Percentiles rank a stretch among this genome's conserved stretches.
These are phyloP conservation scores for Zygoascus tannicola DNA, from an alignment of 805 yeast species.

Conservation along the genomic window DNA sequence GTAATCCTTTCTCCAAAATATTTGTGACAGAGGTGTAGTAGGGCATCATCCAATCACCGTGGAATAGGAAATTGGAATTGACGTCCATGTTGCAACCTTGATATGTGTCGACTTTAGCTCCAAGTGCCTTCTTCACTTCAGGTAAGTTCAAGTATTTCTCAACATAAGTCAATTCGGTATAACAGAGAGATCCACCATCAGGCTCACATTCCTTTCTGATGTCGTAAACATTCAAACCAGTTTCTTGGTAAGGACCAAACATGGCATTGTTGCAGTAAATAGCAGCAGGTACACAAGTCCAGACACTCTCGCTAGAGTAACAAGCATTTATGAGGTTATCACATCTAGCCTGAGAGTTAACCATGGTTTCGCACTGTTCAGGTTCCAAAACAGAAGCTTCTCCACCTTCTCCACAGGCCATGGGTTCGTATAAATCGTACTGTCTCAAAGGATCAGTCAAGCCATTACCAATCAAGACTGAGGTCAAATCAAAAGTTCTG, in stretches of 20 bases:
- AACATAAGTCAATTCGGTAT: slow-evolving; percentile 66
- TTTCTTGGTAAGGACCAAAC: slow-evolving; percentile 69
- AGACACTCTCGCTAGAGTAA: slow-evolving; percentile 61
- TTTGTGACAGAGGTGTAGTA: slow-evolving; percentile 64
- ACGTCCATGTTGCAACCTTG: slow-evolving; percentile 75
- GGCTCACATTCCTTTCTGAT: slow-evolving; percentile 61
- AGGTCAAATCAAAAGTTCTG: slow-evolving; percentile 58
- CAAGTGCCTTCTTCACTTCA: slow-evolving; percentile 70
- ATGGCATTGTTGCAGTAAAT: slow-evolving; percentile 81
- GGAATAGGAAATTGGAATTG: slow-evolving; percentile 70
- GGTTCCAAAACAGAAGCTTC: slow-evolving; percentile 65
- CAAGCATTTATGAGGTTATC: slow-evolving; percentile 65
- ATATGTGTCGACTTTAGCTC: slow-evolving; percentile 79
- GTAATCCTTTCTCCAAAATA: slow-evolving; percentile 61
- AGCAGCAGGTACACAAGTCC: slow-evolving; percentile 87
- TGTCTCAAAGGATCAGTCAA: slow-evolving; percentile 80
- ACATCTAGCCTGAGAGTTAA: slow-evolving; percentile 66
- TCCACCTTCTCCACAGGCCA: slow-evolving; percentile 93
- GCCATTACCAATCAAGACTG: slow-evolving; percentile 89
- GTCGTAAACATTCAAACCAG: slow-evolving; percentile 90
- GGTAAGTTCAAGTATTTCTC: slow-evolving; percentile 71
- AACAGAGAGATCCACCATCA: slow-evolving; percentile 56
- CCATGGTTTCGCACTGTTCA: slow-evolving; percentile 69
- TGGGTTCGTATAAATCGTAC: slow-evolving; percentile 74
- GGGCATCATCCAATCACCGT: slow-evolving; percentile 91